Conservation (phyloP, 139 green algal species). For the Medakamo hakoo region DNA sequence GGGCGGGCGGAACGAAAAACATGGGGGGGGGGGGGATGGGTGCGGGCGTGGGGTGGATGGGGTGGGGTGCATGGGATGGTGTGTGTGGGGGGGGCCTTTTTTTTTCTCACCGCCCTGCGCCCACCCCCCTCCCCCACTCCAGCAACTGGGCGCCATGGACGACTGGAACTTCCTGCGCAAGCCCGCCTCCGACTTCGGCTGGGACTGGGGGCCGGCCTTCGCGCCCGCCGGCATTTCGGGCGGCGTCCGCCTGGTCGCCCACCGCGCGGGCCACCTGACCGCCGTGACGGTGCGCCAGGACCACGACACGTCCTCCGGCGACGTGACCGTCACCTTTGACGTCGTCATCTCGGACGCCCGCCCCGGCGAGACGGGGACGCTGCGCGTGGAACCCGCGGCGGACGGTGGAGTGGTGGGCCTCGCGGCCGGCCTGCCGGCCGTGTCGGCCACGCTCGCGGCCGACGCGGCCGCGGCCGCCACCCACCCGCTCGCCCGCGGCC, state of each 20-base stretch:
- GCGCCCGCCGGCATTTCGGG: slow-evolving; percentile 41
- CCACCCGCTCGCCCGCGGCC: neutral
- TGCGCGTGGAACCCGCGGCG: neutral
- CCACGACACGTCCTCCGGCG: neutral
- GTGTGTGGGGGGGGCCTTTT: no score
- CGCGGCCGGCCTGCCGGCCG: no score
- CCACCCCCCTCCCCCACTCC: neutral
- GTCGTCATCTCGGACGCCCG: neutral
- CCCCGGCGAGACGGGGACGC: neutral
- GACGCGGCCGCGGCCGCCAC: no score
- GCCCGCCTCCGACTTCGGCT: slow-evolving; percentile 49
- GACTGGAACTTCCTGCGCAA: slow-evolving; percentile 64
- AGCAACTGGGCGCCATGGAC: slow-evolving; percentile 12
- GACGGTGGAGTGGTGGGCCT: no score
- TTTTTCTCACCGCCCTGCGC: neutral
- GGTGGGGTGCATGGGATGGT: no score
- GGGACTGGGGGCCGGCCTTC: slow-evolving; percentile 69
- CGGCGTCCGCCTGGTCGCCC: slow-evolving; percentile 19
- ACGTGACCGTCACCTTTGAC: neutral
- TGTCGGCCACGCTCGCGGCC: no score
- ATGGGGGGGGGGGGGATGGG: no score
- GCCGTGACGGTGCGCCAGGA: neutral
- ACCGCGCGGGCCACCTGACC: slow-evolving; percentile 6
- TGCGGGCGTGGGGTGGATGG: no score
- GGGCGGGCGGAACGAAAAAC: no score